Base-by-base conservation (phyloP, 169 alveolate species). In the Nephromyces sp. region DNA sequence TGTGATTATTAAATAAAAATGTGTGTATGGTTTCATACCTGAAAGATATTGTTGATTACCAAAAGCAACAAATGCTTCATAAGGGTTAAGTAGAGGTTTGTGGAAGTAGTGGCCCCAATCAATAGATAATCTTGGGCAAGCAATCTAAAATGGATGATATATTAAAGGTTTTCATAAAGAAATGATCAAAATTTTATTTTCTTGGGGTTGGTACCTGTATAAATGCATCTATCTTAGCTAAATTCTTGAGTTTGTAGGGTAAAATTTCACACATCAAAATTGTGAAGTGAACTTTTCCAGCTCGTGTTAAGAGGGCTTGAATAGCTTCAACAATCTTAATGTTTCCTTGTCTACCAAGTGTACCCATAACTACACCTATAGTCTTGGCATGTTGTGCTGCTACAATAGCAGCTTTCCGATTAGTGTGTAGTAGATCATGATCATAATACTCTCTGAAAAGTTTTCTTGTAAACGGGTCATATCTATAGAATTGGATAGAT, bases 61-160 rank as follows among this genome's bases (percentile, higher is more conserved):
- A 66, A 95, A 86, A 24, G 97, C 95, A 21, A 95, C 98, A 79
- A 87, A 94, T 3, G 96, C 97, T 84, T 97, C 99, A 87, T 96
- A 97, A 32, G 99, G 95, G 69, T 94, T 94, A 75, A 96, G 85
- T 62, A 96, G 81, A 3, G 99, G 99, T 66, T 89, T 89, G 8
- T 78, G 64, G 74, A 91, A 95, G 65, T 86, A 30, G 28, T 72
- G 32, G 0, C 99, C 99, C 99, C 99, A 98, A 81, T 98, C 99
- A 65, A 96, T 92, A 6, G 98, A 92, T 33, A 98, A 87, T 61
- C 99, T 87, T 6, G 99, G 99, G 74, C 99, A 98, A 1, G 98
- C 99, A 21, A 96, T 87, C 88, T 97, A 88, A 52, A 91, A 85
- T 81, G 77, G 75, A 86, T 70, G n/a, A n/a, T n/a, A n/a, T n/a